Conservation (phyloP, 2,329 filamentous ascomycete species). For the Seiridium cupressi region DNA sequence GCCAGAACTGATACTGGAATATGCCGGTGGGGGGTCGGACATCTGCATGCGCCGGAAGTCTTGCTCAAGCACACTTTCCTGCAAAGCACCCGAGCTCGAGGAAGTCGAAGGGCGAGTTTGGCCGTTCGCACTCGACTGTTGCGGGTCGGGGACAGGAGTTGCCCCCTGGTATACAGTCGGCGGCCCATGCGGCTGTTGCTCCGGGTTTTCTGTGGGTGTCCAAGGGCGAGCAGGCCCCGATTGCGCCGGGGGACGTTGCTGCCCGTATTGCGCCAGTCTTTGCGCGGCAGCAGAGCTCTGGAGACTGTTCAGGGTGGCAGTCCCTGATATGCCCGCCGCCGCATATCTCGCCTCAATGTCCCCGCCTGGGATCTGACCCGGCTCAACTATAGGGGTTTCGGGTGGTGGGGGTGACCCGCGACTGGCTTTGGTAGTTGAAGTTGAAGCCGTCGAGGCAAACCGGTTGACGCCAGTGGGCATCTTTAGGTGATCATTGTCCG, state of each 20-base stretch:
- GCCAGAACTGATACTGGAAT: conserved; percentile 70
- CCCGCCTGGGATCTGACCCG: conserved; percentile 66
- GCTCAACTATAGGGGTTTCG: conserved; percentile 81
- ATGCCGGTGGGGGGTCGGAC: conserved; percentile 90
- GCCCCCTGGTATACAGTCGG: conserved; percentile 89
- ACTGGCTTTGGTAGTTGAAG: conserved; percentile 86
- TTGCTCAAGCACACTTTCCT: conserved; percentile 74
- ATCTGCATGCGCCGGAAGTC: conserved; percentile 80
- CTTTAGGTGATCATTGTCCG: conserved; percentile 30
- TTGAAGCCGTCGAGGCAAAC: conserved; percentile 81
- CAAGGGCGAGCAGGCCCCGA: conserved; percentile 66
- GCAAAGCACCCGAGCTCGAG: conserved; percentile 32
- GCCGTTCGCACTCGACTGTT: conserved; percentile 38
- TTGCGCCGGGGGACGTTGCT: conserved; percentile 44
- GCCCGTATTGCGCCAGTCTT: conserved; percentile 74
- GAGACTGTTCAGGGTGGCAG: conserved; percentile 76
- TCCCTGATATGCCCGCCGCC: conserved; percentile 84
- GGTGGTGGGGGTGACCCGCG: conserved; percentile 92
- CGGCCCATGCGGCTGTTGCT: conserved; percentile 82
- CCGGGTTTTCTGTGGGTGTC: conserved; percentile 92
- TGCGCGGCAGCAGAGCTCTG: conserved; percentile 81
- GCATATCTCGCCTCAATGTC: conserved; percentile 92
- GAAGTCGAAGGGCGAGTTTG: conserved; percentile 30
- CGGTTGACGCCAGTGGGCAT: conserved; percentile 54
- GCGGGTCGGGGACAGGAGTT: conserved; percentile 63